A percentile compares a stretch with the other conserved stretches of the same genome.
phyloP scores from a whole-genome alignment of 1,284 basidiomycete genomes.

The Anthracocystis setariae region DNA sequence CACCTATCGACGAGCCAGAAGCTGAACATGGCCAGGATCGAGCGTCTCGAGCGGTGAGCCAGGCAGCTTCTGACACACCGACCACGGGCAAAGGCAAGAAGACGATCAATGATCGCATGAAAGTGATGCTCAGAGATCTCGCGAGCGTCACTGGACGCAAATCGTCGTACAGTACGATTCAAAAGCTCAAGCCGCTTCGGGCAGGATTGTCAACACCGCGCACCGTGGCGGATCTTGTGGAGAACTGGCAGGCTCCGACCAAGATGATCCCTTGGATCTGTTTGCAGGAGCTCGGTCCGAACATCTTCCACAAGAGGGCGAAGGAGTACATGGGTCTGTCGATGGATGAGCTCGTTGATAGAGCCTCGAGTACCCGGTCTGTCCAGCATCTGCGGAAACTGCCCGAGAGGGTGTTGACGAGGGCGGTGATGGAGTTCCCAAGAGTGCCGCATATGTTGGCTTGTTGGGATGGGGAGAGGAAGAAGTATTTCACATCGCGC shows the following conservation, averaged over 20 bases:
- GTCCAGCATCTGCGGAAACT: constrained; percentile 19
- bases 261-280: constrained; percentile 41
- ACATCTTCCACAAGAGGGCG: constrained; percentile 26
- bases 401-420: constrained; percentile 19
- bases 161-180: constrained; percentile 32
- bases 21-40: not conserved
- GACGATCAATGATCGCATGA: constrained; percentile 29
- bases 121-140: constrained; percentile 25
- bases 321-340: constrained; percentile 13
- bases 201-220: constrained; percentile 6
- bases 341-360: constrained; percentile 33
- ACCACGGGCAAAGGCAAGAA: constrained; percentile 8
- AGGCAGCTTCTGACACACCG: constrained; percentile 11
- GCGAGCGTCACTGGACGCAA: constrained; percentile 11
- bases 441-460: constrained; percentile 40
- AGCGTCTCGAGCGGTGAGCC: constrained; percentile 2
- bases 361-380: constrained; percentile 16
- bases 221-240: constrained; percentile 23
- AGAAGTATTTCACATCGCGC: constrained; percentile 21
- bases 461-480: constrained; percentile 34
- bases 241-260: constrained; percentile 37
- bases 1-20: not conserved
- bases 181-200: constrained; percentile 19
- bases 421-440: constrained; percentile 44
- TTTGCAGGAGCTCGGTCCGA: constrained; percentile 23